Base-by-base conservation (phyloP, 1,284 basidiomycete genomes). In the Termitomyces sp. region DNA sequence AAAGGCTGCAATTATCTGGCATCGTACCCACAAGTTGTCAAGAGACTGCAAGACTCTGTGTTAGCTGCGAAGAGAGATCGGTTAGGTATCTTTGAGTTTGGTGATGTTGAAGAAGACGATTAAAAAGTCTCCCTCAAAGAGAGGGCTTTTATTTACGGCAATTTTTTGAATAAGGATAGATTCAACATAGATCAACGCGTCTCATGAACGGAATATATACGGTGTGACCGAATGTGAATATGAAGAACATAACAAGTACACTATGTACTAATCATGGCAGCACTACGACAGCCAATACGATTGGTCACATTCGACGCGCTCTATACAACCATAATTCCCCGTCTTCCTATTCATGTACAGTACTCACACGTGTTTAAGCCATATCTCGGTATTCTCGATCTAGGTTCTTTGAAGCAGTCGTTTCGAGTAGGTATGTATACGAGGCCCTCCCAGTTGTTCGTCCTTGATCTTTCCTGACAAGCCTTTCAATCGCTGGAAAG, bases 41-140 rank as follows among this genome's bases (percentile, higher is more conserved):
- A 83, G 68, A 83, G 84, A 68, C 70, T 94, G 40, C 78, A 83
- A 68, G 77, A 79, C 54, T 81, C 86, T 7, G 69, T 86, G 30
- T 68, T 73, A 33, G 78, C 75, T 13, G 92, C 91, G 26, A 94
- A 94, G 72, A 76, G 78, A 47, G 85, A 88, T 58, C 81, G 92
- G 31, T 71, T 81, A 50, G 92, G 92, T 42, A 92, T 92, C 82
- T 94, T 93, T 65, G 92, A 94, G 75, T 90, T 88, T 64, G 89
- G 89, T 21, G 88, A 91, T 67, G 77, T 91, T 15, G 89, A 89
- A 64, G 88, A 91, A 66, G 87, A 90, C 50, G 74, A 78, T 39
- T 70, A 62, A 58, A n/a, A 48, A 30, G 3, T 17, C 24, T 36
- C 9, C 13, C n/a, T n/a, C 21, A n/a, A 9, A 7, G n/a, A 49